A percentile compares a stretch with the other conserved stretches of the same genome.
Evolutionary conservation across 2,329 filamentous ascomycete species (phyloP).

Genomic region (Pestalotiopsis sp.): DNA sequence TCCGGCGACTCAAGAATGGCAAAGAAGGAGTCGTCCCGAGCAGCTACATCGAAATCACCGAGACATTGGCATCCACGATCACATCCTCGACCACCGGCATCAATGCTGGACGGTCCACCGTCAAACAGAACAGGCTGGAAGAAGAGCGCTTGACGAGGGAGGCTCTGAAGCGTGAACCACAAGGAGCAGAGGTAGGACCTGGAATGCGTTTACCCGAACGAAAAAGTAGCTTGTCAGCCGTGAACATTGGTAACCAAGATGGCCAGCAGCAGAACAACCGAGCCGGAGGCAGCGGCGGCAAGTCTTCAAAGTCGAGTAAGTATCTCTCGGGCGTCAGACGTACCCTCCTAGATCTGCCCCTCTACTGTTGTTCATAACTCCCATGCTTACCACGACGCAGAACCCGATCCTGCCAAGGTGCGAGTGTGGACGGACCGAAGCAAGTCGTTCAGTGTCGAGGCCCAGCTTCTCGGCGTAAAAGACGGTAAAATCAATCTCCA

Average conservation of each 20-base stretch:
- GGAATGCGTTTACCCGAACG: constrained; percentile 76
- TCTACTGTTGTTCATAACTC: too few relatives aligned
- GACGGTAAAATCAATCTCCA: constrained; percentile 98
- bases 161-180: constrained; percentile 70
- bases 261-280: constrained; percentile 72
- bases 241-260: constrained; percentile 68
- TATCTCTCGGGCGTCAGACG: constrained; percentile 21
- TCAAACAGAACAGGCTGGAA: constrained; percentile 78
- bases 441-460: constrained; percentile 95
- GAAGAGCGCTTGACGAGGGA: constrained; percentile 85
- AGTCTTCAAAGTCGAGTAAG: constrained; percentile 73
- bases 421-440: constrained; percentile 94
- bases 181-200: constrained; percentile 75
- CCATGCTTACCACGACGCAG: constrained; percentile 42
- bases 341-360: not conserved
- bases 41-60: constrained; percentile 91
- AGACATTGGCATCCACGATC: constrained; percentile 58
- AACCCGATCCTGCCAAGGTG: constrained; percentile 81
- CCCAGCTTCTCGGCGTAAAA: constrained; percentile 90
- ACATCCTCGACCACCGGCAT: constrained; percentile 48
- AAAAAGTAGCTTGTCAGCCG: constrained; percentile 75
- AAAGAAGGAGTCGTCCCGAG: constrained; percentile 96
- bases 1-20: constrained; percentile 85
- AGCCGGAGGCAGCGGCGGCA: constrained; percentile 49
- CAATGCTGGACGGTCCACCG: constrained; percentile 60